phyloP scores from a whole-genome alignment of 139 green algal genomes.

The Picochlorum sp. region DNA sequence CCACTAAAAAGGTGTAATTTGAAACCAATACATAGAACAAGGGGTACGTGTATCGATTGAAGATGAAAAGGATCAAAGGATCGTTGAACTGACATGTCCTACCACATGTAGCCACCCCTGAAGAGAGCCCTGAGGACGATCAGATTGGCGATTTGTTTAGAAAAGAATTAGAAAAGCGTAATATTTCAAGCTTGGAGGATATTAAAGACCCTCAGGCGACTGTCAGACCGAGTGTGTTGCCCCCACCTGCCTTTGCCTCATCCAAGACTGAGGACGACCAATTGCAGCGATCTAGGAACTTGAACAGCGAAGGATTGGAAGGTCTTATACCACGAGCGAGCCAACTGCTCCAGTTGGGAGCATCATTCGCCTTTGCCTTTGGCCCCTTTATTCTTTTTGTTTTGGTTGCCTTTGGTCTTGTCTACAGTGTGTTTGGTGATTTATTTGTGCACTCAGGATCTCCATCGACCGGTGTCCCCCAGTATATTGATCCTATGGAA shows the following conservation, averaged over 20 bases:
- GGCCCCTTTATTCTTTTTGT: conserved; percentile 57
- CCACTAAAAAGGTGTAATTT: too few species aligned
- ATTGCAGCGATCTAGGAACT: conserved; percentile 29
- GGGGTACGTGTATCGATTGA: too few species aligned
- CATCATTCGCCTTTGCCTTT: conserved; percentile 64
- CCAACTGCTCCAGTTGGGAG: conserved; percentile 59
- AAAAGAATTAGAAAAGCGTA: conserved; percentile 50
- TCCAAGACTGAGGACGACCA: conserved; percentile 30
- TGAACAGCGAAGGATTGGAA: conserved; percentile 63
- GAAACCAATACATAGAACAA: too few species aligned
- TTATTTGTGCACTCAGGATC: conserved; percentile 53
- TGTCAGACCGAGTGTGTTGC: background rate
- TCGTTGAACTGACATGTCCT: too few species aligned
- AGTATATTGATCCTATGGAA: conserved; percentile 52
- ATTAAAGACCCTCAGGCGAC: conserved; percentile 8
- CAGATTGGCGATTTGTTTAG: conserved; percentile 49
- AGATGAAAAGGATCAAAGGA: too few species aligned
- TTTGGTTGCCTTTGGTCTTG: conserved; percentile 29
- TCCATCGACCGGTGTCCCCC: background rate
- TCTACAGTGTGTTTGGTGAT: conserved; percentile 47
- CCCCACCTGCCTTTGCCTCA: conserved; percentile 9
- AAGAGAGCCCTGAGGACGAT: conserved; percentile 1
- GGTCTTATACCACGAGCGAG: conserved; percentile 50
- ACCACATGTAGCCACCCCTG: background rate
- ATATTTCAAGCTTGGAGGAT: conserved; percentile 7